Evolutionary conservation across 164 flowering plant genomes (phyloP).

Genomic region (Santalum album): DNA sequence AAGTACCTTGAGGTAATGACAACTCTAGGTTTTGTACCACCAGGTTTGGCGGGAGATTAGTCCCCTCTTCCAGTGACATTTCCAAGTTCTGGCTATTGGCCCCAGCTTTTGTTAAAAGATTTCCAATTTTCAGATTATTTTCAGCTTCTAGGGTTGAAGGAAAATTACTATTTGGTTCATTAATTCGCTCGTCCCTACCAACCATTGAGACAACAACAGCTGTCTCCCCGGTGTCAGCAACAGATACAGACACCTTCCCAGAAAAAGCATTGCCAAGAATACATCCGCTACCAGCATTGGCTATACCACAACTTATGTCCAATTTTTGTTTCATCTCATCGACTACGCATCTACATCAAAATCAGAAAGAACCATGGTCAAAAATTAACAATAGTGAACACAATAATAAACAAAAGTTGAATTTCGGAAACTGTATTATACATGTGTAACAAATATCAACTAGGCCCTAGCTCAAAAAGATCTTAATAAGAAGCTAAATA

Average conservation of each 20-base stretch:
- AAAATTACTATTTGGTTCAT: slow-evolving; percentile 20
- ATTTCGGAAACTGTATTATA: too few species aligned
- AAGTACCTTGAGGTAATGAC: slow-evolving; percentile 27
- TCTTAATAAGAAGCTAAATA: too few species aligned
- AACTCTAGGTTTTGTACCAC: slow-evolving; percentile 22
- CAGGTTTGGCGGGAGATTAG: slow-evolving; percentile 15
- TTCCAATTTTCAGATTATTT: slow-evolving; percentile 11
- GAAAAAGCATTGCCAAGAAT: slow-evolving; percentile 30
- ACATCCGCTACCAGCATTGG: slow-evolving; percentile 14
- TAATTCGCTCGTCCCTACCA: slow-evolving; percentile 26
- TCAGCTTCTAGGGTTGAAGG: slow-evolving; percentile 13
- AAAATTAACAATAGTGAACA: slow-evolving; percentile 4
- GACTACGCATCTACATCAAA: slow-evolving; percentile 44
- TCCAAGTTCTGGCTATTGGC: slow-evolving; percentile 10
- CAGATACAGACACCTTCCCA: slow-evolving; percentile 60
- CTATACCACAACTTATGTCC: slow-evolving; percentile 19
- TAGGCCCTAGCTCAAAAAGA: not conserved
- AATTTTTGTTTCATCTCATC: slow-evolving; percentile 25
- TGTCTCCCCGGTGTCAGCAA: slow-evolving; percentile 93
- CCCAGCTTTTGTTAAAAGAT: slow-evolving; percentile 8
- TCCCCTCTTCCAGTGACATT: slow-evolving; percentile 6
- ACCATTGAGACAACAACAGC: slow-evolving; percentile 83
- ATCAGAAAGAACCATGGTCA: not conserved
- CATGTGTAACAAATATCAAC: too few species aligned
- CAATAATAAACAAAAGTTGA: too few species aligned